A percentile compares a stretch with the other conserved stretches of the same genome.
These are phyloP conservation scores for Pleurotus tuoliensis DNA, from an alignment of 768 basidiomycete genomes.

Conservation along the genomic window DNA sequence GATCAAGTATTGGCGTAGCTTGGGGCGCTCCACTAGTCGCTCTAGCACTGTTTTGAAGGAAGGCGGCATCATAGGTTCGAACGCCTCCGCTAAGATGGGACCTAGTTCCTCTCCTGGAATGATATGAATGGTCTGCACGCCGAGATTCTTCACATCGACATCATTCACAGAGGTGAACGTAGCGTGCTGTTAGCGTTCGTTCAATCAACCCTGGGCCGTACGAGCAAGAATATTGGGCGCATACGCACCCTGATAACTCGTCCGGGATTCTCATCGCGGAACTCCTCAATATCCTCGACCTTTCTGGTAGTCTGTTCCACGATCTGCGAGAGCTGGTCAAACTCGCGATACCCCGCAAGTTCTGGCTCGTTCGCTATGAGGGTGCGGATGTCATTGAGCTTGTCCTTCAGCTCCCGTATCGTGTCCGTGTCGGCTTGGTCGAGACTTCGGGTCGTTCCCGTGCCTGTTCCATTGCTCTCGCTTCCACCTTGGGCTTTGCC, in stretches of 20 bases:
- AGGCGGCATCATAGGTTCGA: neutral
- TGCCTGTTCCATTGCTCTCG: neutral
- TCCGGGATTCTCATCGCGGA: slow-evolving; percentile 6
- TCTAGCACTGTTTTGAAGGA: slow-evolving; percentile 1
- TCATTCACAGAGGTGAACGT: neutral
- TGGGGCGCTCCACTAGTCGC: neutral
- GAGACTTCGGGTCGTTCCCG: neutral
- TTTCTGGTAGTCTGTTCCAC: neutral
- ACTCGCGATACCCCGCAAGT: neutral
- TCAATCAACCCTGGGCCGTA: neutral
- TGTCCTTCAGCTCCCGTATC: slow-evolving; percentile 4
- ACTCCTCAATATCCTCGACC: slow-evolving; percentile 5
- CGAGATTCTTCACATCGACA: neutral
- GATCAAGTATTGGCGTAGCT: neutral
- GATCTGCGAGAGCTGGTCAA: slow-evolving; percentile 4
- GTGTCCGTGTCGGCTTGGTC: slow-evolving; percentile 4
- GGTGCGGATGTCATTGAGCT: slow-evolving; percentile 5
- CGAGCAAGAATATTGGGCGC: neutral
- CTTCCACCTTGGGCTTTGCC: neutral
- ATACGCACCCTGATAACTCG: neutral
- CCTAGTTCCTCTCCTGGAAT: neutral
- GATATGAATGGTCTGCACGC: neutral
- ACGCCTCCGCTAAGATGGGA: neutral
- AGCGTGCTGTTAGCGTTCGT: neutral
- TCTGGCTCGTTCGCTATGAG: slow-evolving; percentile 2